These are phyloP conservation scores for Candida adriatica DNA, from an alignment of 805 yeast genomes.

Conservation along the genomic window DNA sequence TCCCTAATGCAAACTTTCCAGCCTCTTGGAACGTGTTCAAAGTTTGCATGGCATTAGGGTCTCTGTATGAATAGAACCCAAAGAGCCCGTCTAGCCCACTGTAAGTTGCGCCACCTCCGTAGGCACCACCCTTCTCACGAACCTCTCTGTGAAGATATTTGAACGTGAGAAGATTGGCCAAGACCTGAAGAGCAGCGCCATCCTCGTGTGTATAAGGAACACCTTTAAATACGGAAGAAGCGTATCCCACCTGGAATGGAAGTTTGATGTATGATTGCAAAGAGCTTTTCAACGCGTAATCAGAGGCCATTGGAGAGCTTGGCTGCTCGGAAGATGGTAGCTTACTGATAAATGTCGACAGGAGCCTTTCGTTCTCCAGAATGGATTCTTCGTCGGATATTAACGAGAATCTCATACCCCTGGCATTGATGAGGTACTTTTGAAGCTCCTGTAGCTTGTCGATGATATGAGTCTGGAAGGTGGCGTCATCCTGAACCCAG, in stretches of 20 bases:
- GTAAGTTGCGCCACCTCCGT: conserved; percentile 90
- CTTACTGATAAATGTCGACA: conserved; percentile 24
- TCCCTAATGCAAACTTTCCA: conserved; percentile 40
- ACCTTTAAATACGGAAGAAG: conserved; percentile 63
- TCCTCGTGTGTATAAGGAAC: conserved; percentile 62
- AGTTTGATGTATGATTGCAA: conserved; percentile 49
- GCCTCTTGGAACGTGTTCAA: conserved; percentile 49
- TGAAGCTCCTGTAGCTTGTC: conserved; percentile 55
- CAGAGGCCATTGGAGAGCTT: conserved; percentile 3
- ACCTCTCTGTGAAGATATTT: conserved; percentile 82
- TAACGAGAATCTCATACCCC: conserved; percentile 43
- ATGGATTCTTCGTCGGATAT: conserved; percentile 47
- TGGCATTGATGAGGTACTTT: conserved; percentile 33
- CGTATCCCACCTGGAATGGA: conserved; percentile 86
- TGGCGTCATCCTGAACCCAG: conserved; percentile 40
- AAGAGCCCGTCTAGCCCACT: conserved; percentile 77
- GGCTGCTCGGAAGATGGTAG: conserved; percentile 20
- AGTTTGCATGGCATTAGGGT: conserved; percentile 78
- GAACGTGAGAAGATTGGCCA: conserved; percentile 75
- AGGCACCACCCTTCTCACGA: conserved; percentile 95
- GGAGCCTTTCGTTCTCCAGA: conserved; percentile 22
- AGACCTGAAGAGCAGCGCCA: conserved; percentile 78
- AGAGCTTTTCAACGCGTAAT: conserved; percentile 14
- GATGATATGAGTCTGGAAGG: conserved; percentile 49
- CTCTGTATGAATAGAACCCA: conserved; percentile 85